A percentile compares a stretch with the other conserved stretches of the same genome.
These are phyloP conservation scores for Zoysia matrella DNA, from an alignment of 202 grass and related monocot genomes.

Conservation along the genomic window DNA sequence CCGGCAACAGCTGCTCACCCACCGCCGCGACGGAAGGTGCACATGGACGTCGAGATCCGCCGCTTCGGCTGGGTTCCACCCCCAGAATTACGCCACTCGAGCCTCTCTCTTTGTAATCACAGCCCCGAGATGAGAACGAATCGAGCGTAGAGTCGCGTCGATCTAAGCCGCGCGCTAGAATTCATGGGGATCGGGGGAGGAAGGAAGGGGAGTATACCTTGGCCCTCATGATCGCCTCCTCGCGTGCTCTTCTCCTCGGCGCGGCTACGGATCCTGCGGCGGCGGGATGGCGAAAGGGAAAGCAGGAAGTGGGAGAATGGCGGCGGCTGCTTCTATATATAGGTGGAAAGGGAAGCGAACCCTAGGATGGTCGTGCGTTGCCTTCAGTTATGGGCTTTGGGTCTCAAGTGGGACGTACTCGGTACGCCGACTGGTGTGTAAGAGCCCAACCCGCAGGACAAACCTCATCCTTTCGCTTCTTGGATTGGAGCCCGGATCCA, in stretches of 20 bases:
- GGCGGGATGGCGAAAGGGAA: not conserved
- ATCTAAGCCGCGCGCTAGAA: not conserved
- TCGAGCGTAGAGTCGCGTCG: not conserved
- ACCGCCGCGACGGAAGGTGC: not conserved
- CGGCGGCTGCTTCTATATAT: conserved; percentile 25
- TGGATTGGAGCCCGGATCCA: too few relatives aligned
- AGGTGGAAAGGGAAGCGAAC: conserved; percentile 35
- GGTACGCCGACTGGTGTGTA: too few relatives aligned
- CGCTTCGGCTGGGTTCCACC: not conserved
- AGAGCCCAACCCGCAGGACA: too few relatives aligned
- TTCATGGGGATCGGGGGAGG: not conserved
- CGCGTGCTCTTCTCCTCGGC: conserved; percentile 25
- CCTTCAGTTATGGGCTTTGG: conserved; percentile 30
- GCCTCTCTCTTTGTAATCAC: conserved; percentile 69
- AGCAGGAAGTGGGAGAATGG: not conserved
- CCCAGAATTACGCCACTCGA: conserved; percentile 47
- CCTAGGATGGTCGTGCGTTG: conserved; percentile 37
- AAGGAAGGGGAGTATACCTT: conserved; percentile 46
- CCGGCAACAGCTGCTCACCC: not conserved
- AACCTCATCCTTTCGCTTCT: too few relatives aligned
- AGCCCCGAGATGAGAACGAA: conserved; percentile 23
- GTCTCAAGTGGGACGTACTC: not conserved
- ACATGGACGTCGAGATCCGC: conserved; percentile 33
- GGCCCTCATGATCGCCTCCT: conserved; percentile 69
- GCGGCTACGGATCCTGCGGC: conserved; percentile 23